Evolutionary conservation across 805 yeast genomes (phyloP).

Genomic region (Gaillardinia entomophila): DNA sequence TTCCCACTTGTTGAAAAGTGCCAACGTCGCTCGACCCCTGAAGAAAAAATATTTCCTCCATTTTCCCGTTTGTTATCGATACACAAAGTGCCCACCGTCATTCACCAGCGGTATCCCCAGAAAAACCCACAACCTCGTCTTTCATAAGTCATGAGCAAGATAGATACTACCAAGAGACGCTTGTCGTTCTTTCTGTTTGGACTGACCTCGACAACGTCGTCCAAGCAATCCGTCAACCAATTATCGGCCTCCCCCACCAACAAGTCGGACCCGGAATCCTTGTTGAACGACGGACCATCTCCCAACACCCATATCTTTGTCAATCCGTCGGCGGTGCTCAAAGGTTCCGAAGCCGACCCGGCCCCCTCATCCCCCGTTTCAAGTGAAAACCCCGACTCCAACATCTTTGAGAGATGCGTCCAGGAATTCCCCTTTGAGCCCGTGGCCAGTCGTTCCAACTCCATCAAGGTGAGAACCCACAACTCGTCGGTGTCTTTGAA

Average conservation of each 20-base stretch:
- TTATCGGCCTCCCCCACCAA: conserved; percentile 7
- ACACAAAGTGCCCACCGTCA: too few species aligned
- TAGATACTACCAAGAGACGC: conserved; percentile 9
- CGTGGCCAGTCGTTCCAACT: not conserved
- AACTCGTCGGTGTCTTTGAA: conserved; percentile 18
- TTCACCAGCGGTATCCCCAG: too few species aligned
- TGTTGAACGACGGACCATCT: conserved; percentile 1
- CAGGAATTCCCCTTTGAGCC: conserved; percentile 23
- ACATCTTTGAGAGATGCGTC: conserved; percentile 38
- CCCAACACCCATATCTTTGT: not conserved
- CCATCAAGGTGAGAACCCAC: conserved; percentile 14
- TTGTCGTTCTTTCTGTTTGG: conserved; percentile 20
- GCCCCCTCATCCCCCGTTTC: conserved; percentile 9
- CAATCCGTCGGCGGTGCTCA: not conserved
- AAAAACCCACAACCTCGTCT: too few species aligned
- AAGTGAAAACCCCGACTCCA: conserved; percentile 15
- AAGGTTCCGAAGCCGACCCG: conserved; percentile 4
- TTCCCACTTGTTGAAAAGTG: too few species aligned
- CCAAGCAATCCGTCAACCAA: conserved; percentile 4
- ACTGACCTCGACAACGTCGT: conserved; percentile 3
- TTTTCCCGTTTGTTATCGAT: too few species aligned
- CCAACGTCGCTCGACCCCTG: too few species aligned
- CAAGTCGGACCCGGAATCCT: conserved; percentile 7
- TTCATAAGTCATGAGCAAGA: not conserved
- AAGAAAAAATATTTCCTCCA: too few species aligned